Evolutionary conservation across 2,329 filamentous ascomycete species (phyloP).

Genomic region (Zasmidium citrigriseum): DNA sequence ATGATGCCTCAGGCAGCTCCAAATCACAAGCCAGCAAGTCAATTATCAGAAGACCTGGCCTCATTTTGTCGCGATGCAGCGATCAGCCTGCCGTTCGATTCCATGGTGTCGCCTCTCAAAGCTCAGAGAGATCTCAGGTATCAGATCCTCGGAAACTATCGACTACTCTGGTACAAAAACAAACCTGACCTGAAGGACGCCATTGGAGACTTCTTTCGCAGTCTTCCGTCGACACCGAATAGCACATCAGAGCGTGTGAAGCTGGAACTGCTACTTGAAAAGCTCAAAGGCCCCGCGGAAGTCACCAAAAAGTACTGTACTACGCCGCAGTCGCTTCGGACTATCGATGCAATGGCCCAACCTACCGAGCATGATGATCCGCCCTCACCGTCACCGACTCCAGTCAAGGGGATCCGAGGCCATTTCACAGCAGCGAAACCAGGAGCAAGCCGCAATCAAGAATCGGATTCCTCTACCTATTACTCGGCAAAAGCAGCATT

Average conservation of each 20-base stretch:
- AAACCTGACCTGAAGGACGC: constrained; percentile 1
- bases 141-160: neutral
- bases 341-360: neutral
- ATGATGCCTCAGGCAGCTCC: constrained; percentile 1
- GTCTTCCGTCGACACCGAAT: neutral
- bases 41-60: neutral
- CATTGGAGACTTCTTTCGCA: neutral
- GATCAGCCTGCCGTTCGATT: neutral
- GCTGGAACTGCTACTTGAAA: constrained; percentile 4
- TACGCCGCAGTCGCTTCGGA: neutral
- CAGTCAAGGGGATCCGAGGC: constrained; percentile 1
- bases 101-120: neutral
- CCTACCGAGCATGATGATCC: neutral
- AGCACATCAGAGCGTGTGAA: neutral
- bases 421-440: constrained; percentile 10
- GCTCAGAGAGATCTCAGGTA: neutral
- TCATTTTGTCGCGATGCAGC: constrained; percentile 5
- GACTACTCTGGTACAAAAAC: constrained; percentile 12
- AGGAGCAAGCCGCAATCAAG: neutral
- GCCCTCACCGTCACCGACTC: neutral
- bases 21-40: neutral
- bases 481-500: neutral
- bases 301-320: neutral
- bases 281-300: neutral
- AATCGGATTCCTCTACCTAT: neutral